Evolutionary conservation across 805 yeast genomes (phyloP), one percentile per base, ranked within the genome.

Genomic region (Jamesozyma piceae): DNA sequence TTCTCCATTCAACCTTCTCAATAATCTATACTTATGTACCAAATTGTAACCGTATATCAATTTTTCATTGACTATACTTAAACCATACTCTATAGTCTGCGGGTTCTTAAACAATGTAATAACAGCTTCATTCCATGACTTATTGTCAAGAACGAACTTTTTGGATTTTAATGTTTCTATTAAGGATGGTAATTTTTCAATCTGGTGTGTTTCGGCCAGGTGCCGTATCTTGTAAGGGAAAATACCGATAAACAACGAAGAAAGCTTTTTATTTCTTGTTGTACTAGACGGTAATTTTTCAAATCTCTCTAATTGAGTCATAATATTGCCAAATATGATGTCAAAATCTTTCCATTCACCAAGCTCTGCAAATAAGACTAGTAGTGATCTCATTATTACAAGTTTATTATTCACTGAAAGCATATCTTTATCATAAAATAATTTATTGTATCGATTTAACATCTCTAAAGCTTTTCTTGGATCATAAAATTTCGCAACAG

Each of bases 1-100:
- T 22, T 49, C 48, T 15, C 41, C 34, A 3, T 51, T 41, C 9
- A 40, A 18, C 37, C 46, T 52, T 26, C 42, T 49, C 17, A 54
- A 43, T 20, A 48, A 44, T 43, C 63, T 53, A 22, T 41, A 45
- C 38, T 57, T 60, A 42, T 55, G 62, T 24, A 45, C 62, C 50
- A 53, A 48, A 30, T 56, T 60, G 36, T 47, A 60, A 5, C 72
- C 72, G 44, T 66, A 67, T 38, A 67, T 61, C n/a, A 67, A 46
- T 27, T 49, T 59, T 6, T 49, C 49, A 39, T 68, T 62, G 18
- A 59, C 53, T 11, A 61, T 41, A 6, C 47, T 45, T 41, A 67
- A 26, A 2, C 63, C 69, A 19, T 45, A 35, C 17, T 56, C 54
- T 15, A 67, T 50, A 0, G 68, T 65, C 4, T 48, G 32, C 5